Evolutionary conservation across 768 basidiomycete genomes (phyloP), one percentile per base, ranked within the genome.

Genomic region (Suillus weaverae): DNA sequence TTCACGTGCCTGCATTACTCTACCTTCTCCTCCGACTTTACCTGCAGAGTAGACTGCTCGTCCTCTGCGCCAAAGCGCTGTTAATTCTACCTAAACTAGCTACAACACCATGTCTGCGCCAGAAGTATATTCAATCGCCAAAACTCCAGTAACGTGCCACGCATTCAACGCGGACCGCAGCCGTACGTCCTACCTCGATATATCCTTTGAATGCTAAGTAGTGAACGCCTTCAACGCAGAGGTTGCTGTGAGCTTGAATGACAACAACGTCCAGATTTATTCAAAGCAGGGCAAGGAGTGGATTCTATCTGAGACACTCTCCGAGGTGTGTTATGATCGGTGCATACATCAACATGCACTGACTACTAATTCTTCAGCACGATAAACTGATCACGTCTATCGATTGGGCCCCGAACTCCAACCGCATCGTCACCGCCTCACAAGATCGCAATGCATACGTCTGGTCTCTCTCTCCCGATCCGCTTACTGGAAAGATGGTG

Each of bases 361-460:
- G 59, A 66, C 54, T 41, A 48, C 55, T 60, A 33, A 53, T n/a
- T 10, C 20, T 43, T 36, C 74, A 99, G 95, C 97, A 99, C 80
- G 97, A 99, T 82, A 99, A 99, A 79, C 80, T 89, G 64, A 91
- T 99, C 79, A 99, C 97, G 3, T 95, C 95, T 63, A 97, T 99
- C 76, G 96, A 98, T 76, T 99, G 97, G 97, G 97, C 96, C 14
- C 95, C 96, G 20, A 86, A 86, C 69, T 95, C 97, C 55, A 98
- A 99, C 79, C 91, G 94, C 53, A 97, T 99, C 79, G 97, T 99
- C 32, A 99, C 97, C 14, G 94, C 95, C 70, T 97, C 96, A n/a
- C 97, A 99, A 76, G 97, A 99, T 75, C 84, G 97, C 62, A 99
- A 99, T 74, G 97, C 97, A 43, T 99, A 99, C 73, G 97, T 99